Conservation (phyloP, 345 rosid genomes). For the Salix arbutifolia region DNA sequence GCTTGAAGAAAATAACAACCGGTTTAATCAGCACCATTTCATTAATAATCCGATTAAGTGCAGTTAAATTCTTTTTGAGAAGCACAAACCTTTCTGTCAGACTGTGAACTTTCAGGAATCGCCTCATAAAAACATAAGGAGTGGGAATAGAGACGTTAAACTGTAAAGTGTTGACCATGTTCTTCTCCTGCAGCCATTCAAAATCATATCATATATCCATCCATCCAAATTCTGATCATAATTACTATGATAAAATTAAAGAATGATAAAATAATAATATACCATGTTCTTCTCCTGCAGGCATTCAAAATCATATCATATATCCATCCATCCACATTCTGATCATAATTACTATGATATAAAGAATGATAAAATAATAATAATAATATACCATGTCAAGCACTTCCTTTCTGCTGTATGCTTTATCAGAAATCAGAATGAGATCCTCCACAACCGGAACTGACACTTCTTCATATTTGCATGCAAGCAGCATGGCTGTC, state of each 20-base stretch:
- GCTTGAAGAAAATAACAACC: slow-evolving; percentile 16
- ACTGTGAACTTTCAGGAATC: slow-evolving; percentile 85
- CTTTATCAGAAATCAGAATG: slow-evolving; percentile 81
- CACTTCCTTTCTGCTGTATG: slow-evolving; percentile 78
- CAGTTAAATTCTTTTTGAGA: neutral
- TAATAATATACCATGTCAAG: slow-evolving; percentile 67
- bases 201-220: neutral
- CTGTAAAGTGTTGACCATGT: slow-evolving; percentile 65
- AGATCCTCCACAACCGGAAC: slow-evolving; percentile 97
- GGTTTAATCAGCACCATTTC: slow-evolving; percentile 3
- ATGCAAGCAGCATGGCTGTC: slow-evolving; percentile 92
- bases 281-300: slow-evolving; percentile 94
- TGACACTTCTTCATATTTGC: slow-evolving; percentile 95
- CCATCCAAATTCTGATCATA: neutral
- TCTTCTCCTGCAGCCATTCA: slow-evolving; percentile 63
- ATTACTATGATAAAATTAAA: neutral
- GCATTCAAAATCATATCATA: neutral
- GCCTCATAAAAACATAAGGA: slow-evolving; percentile 84
- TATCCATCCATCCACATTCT: neutral
- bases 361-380: neutral
- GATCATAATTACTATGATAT: neutral
- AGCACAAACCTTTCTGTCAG: slow-evolving; percentile 68
- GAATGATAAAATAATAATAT: neutral
- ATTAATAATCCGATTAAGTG: neutral
- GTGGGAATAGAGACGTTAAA: slow-evolving; percentile 83